phyloP scores from a whole-genome alignment of 352 stramenopile species.

The Globisporangium mamillatum region DNA sequence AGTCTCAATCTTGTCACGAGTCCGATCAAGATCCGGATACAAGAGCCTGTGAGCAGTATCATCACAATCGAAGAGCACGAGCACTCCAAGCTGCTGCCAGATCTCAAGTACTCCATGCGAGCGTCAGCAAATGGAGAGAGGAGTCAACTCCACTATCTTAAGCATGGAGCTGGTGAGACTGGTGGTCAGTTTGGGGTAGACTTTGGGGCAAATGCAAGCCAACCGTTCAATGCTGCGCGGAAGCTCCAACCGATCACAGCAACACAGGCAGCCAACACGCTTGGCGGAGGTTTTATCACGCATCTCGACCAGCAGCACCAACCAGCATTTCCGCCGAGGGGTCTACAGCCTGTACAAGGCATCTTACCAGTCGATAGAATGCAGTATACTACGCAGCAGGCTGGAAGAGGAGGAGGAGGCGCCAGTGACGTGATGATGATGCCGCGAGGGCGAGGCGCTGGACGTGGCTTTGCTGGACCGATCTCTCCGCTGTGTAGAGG shows the following conservation, averaged over 20 bases:
- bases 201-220: neutral
- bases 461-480: neutral
- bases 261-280: neutral
- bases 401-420: neutral
- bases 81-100: conserved; percentile 10
- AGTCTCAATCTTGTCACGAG: neutral
- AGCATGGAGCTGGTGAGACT: neutral
- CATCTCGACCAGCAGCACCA: neutral
- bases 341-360: neutral
- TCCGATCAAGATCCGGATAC: conserved; percentile 17
- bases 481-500: conserved; percentile 7
- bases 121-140: neutral
- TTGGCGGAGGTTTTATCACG: neutral
- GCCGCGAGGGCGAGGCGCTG: neutral
- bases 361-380: neutral
- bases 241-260: conserved; percentile 14
- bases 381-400: neutral
- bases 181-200: neutral
- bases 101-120: conserved; percentile 17
- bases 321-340: neutral
- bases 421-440: neutral
- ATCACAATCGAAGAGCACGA: conserved; percentile 17
- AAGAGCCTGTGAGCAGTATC: conserved; percentile 8
- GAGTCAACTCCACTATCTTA: neutral
- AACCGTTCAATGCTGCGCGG: conserved; percentile 9